Conservation (phyloP, 139 green algal genomes). For the Chlamydomonas sphaeroides region DNA sequence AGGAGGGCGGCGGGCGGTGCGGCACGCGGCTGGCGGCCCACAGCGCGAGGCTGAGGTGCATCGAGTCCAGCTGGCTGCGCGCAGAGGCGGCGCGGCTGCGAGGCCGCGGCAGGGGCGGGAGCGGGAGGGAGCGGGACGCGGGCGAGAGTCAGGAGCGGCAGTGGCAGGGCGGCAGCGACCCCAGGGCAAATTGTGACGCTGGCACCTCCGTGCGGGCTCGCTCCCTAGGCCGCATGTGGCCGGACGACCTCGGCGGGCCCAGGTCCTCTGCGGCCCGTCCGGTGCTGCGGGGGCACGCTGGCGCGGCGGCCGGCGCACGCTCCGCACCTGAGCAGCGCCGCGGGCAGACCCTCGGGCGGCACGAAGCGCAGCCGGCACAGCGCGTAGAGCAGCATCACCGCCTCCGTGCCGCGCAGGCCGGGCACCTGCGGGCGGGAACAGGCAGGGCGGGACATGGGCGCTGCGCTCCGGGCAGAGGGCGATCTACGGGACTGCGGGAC, state of each 20-base stretch:
- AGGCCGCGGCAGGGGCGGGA: background rate
- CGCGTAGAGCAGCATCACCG: constrained; percentile 2
- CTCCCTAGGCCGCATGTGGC: too few species aligned
- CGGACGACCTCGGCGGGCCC: too few species aligned
- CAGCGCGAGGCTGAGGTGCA: background rate
- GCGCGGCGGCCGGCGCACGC: too few species aligned
- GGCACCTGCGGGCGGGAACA: background rate
- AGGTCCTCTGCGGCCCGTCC: background rate
- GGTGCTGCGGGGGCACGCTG: background rate
- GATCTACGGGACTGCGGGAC: background rate
- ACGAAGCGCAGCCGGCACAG: constrained; percentile 12
- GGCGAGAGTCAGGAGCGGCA: background rate
- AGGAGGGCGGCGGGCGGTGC: background rate
- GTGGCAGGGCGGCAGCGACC: too few species aligned
- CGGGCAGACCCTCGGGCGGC: background rate
- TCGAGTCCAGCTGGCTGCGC: background rate
- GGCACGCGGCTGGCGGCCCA: constrained; percentile 9
- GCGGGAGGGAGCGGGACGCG: background rate
- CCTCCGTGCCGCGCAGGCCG: background rate
- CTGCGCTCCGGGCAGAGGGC: background rate
- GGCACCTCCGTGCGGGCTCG: too few species aligned
- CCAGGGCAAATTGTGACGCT: too few species aligned
- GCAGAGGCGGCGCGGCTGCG: constrained; percentile 1
- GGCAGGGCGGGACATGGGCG: too few species aligned
- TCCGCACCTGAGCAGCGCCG: constrained; percentile 17